These are phyloP conservation scores for Zea mays DNA, from an alignment of 176 grass and related monocot genomes.

Conservation along the genomic window Zm-B73-REFERENCE-NAM-5.0 NC_050096.1:193782001-193782500, in stretches of 20 bases:
- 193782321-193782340: conserved; percentile 92
- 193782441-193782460: conserved; percentile 60
- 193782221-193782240: conserved; percentile 91
- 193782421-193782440: conserved; percentile 68
- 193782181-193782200: conserved; percentile 85
- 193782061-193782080: conserved; percentile 88
- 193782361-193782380: conserved; percentile 14
- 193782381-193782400: conserved; percentile 40
- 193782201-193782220: conserved; percentile 79
- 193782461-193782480: conserved; percentile 74
- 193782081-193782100: conserved; percentile 75
- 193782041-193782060: conserved; percentile 65
- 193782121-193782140: background rate
- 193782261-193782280: conserved; percentile 43
- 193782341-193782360: background rate
- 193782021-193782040: conserved; percentile 92
- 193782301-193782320: conserved; percentile 58
- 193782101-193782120: background rate
- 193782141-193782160: background rate
- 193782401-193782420: conserved; percentile 53
- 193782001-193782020: conserved; percentile 85
- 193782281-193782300: conserved; percentile 84
- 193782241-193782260: no score
- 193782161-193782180: conserved; percentile 1
- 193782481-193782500: conserved; percentile 80